Base-by-base conservation (phyloP, 148 eudicot species). In the Camellia japonica region DNA sequence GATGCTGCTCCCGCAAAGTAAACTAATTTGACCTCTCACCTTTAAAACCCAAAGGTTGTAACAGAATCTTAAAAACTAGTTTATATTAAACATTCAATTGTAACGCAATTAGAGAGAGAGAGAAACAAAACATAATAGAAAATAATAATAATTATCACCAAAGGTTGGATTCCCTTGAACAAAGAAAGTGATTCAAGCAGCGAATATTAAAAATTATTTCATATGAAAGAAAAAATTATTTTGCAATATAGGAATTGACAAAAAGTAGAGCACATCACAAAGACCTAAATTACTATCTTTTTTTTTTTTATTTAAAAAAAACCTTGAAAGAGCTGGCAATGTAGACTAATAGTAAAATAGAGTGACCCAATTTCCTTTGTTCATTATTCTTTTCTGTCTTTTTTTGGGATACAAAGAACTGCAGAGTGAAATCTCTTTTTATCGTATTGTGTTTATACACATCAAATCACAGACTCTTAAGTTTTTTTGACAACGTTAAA, bases 1-100 rank as follows among this genome's bases (percentile, higher is more conserved):
- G 83, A 93, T 87, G 87, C 83, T 84, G 80, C 94, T 89, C 84
- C 91, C 86, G 74, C 84, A 58, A 79, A 85, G 90, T 85, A 93
- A 75, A 80, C 93, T 89, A 72, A 93, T 90, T 86, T 93, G 93
- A 73, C 97, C 97, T 83, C 97, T 91, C 81, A 93, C 90, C 97
- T 93, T 82, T 80, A 85, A 62, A 82, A 73, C 20, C 60, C 38
- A 81, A 80, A 72, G 75, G 10, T 43, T 59, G 19, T 52, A 72
- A 64, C 14, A 83, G n/a, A 72, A 71, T 56, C 54, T 51, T 2
- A 52, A 70, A 14, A 62, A 30, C 6, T 44, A 55, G n/a, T 55
- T 38, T 20, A 70, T 3, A 42, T 59, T 18, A 20, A 67, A 38
- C 65, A 38, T 68, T 44, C 51, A 58, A 20, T 58, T 66, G 69